phyloP scores from a whole-genome alignment of 768 basidiomycete species.

The Cyclocybe cylindracea region DNA sequence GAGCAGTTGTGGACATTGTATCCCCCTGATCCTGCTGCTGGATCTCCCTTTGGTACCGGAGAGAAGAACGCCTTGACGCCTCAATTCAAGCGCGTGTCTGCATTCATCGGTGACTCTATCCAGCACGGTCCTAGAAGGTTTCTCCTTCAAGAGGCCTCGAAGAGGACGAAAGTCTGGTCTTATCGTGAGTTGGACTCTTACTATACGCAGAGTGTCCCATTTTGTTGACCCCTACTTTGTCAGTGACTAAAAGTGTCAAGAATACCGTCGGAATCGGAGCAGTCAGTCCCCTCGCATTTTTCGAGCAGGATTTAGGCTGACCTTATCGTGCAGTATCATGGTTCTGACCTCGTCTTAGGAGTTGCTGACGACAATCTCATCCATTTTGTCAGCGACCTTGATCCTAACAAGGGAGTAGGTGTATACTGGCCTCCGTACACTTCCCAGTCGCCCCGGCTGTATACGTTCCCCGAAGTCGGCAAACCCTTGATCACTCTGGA shows the following conservation, averaged over 20 bases:
- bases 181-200: slow-evolving; percentile 30
- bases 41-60: slow-evolving; percentile 52
- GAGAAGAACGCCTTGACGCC: slow-evolving; percentile 39
- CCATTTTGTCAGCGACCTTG: slow-evolving; percentile 39
- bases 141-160: slow-evolving; percentile 41
- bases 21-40: slow-evolving; percentile 36
- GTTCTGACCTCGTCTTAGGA: slow-evolving; percentile 39
- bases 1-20: slow-evolving; percentile 15
- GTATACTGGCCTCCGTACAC: slow-evolving; percentile 48
- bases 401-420: slow-evolving; percentile 42
- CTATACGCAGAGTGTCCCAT: slow-evolving; percentile 2
- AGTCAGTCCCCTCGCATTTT: slow-evolving; percentile 23
- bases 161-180: slow-evolving; percentile 42
- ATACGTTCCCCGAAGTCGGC: slow-evolving; percentile 40
- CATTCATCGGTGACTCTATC: slow-evolving; percentile 48
- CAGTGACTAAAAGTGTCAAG: slow-evolving; percentile 47
- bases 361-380: slow-evolving; percentile 44
- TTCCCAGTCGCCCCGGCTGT: slow-evolving; percentile 29
- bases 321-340: slow-evolving; percentile 34
- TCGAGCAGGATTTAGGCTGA: neutral
- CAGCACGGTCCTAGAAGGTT: slow-evolving; percentile 55
- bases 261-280: slow-evolving; percentile 39
- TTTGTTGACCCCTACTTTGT: neutral
- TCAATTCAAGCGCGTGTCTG: slow-evolving; percentile 52
- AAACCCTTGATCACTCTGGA: slow-evolving; percentile 39